These are phyloP conservation scores for Sechiopsis laciniata DNA, from an alignment of 306 rosid species.

Conservation along the genomic window DNA sequence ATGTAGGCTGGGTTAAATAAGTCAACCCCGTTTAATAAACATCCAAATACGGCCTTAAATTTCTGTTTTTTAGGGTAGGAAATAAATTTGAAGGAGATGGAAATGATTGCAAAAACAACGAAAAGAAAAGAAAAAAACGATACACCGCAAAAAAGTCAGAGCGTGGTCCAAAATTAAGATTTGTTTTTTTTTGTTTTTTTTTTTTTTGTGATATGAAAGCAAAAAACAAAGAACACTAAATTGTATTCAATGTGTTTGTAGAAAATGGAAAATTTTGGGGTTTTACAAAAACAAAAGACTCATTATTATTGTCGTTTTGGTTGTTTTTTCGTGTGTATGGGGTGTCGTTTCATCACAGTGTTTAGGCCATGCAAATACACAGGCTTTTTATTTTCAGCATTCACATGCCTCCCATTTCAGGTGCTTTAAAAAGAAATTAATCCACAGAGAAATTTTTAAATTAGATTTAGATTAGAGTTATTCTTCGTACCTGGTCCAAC, in stretches of 20 bases:
- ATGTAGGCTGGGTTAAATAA: too few species aligned
- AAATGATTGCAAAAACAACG: background rate
- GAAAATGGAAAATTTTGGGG: background rate
- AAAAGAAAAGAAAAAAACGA: background rate
- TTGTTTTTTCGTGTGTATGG: background rate
- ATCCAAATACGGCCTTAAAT: too few species aligned
- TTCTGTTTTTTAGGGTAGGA: too few species aligned
- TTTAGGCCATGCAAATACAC: background rate
- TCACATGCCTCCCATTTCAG: background rate
- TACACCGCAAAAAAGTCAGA: background rate
- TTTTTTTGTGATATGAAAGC: background rate
- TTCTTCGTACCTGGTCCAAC: too few species aligned
- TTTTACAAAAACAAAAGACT: background rate
- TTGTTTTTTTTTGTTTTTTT: conserved; percentile 6
- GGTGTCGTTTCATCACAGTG: background rate
- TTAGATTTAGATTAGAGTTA: too few species aligned
- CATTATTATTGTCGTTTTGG: conserved; percentile 11
- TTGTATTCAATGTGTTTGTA: background rate
- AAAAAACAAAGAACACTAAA: background rate
- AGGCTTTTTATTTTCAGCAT: background rate
- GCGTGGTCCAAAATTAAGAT: background rate
- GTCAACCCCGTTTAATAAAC: too few species aligned
- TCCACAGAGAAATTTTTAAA: too few species aligned
- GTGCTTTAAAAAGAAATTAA: background rate
- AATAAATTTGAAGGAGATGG: background rate